Evolutionary conservation across 2,329 filamentous ascomycete species (phyloP).

Genomic region (Colletotrichum destructivum): DNA sequence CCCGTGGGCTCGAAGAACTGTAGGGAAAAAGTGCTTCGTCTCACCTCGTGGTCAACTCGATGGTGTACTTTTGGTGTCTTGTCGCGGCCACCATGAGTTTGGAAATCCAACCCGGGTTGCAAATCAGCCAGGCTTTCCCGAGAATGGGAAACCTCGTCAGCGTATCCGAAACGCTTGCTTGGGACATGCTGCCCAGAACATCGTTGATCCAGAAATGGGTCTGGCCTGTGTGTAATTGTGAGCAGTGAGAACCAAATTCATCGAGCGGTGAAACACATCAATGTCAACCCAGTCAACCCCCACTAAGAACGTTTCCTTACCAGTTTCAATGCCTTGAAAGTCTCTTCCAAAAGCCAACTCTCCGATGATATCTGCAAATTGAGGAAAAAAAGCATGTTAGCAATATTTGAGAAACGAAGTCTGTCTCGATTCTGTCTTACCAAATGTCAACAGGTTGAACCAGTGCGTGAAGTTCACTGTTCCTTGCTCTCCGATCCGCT

Average conservation of each 20-base stretch:
- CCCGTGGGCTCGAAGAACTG: neutral
- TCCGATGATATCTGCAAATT: constrained; percentile 41
- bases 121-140: neutral
- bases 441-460: constrained; percentile 47
- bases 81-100: constrained; percentile 5
- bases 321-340: constrained; percentile 43
- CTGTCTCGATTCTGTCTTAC: neutral
- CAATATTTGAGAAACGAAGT: neutral
- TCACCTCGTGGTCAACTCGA: neutral
- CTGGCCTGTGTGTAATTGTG: neutral
- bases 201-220: constrained; percentile 1
- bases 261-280: neutral
- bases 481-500: neutral
- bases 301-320: neutral
- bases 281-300: neutral
- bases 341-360: constrained; percentile 46
- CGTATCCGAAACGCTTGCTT: constrained; percentile 5
- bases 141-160: neutral
- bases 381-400: neutral
- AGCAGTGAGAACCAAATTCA: neutral
- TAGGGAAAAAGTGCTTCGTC: neutral
- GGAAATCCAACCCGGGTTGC: constrained; percentile 5
- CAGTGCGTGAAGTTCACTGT: constrained; percentile 31
- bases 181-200: constrained; percentile 3
- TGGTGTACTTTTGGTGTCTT: constrained; percentile 9